Conservation (phyloP, 1,139 yeast species). For the Casaregolazyma suthepensis region DNA sequence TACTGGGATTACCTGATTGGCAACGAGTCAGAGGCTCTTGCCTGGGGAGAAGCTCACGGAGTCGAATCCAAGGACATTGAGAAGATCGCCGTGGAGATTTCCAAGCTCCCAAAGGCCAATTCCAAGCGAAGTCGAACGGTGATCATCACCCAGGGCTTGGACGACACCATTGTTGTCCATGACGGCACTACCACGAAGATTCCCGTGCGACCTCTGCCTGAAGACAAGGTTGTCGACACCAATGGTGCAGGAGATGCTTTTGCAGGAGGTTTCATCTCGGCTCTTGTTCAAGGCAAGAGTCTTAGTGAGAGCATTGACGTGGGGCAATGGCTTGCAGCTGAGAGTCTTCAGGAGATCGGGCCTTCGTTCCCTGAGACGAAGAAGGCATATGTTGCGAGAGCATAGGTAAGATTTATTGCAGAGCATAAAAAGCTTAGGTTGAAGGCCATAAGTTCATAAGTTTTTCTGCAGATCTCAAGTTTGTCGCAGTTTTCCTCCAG, state of each 20-base stretch:
- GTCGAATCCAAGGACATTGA: slow-evolving; percentile 54
- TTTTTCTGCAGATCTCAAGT: too few relatives aligned
- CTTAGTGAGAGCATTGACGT: slow-evolving; percentile 59
- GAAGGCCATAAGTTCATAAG: too few relatives aligned
- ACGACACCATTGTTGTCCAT: slow-evolving; percentile 71
- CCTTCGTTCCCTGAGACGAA: slow-evolving; percentile 89
- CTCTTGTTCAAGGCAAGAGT: slow-evolving; percentile 67
- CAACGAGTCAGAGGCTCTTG: slow-evolving; percentile 95
- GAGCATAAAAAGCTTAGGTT: too few relatives aligned
- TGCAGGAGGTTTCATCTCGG: slow-evolving; percentile 95
- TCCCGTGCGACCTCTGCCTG: slow-evolving; percentile 67
- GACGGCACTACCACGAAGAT: slow-evolving; percentile 41
- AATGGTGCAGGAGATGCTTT: slow-evolving; percentile 99
- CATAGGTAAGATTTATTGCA: too few relatives aligned
- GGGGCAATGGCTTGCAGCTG: slow-evolving; percentile 96
- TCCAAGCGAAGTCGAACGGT: slow-evolving; percentile 61
- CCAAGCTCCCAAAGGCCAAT: slow-evolving; percentile 73
- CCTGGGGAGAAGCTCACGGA: slow-evolving; percentile 83
- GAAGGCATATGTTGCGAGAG: slow-evolving; percentile 39
- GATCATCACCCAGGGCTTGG: slow-evolving; percentile 79
- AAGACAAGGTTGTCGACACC: slow-evolving; percentile 72
- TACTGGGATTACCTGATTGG: slow-evolving; percentile 91
- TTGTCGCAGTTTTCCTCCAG: too few relatives aligned
- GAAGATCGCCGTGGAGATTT: slow-evolving; percentile 77
- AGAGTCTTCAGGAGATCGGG: slow-evolving; percentile 88